phyloP scores from a whole-genome alignment of 179 eudicot species.

The Spinacia oleracea region DNA sequence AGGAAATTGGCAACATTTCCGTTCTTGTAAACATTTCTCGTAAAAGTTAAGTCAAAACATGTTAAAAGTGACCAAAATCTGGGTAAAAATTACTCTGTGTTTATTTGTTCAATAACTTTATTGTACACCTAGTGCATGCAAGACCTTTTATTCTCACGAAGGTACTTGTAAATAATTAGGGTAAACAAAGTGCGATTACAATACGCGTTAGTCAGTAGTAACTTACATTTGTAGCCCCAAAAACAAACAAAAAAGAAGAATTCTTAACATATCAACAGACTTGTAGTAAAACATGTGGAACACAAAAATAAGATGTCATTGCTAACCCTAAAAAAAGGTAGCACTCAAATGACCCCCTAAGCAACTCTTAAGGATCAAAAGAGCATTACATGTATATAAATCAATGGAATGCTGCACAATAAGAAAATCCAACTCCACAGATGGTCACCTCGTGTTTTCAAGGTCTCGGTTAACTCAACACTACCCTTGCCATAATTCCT shows the following conservation, averaged over 20 bases:
- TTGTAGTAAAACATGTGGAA: background rate
- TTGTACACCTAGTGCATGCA: too few relatives aligned
- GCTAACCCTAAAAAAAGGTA: background rate
- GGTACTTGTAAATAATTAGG: too few relatives aligned
- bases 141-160: too few relatives aligned
- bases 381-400: background rate
- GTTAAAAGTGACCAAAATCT: too few relatives aligned
- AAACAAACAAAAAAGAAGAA: background rate
- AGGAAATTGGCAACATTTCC: too few relatives aligned
- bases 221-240: background rate
- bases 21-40: too few relatives aligned
- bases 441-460: background rate
- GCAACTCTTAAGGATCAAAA: background rate
- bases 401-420: slow-evolving; percentile 1
- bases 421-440: slow-evolving; percentile 6
- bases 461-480: background rate
- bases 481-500: background rate
- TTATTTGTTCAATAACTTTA: too few relatives aligned
- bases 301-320: background rate
- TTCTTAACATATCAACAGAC: too few relatives aligned
- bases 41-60: too few relatives aligned
- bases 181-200: background rate
- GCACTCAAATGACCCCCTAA: background rate
- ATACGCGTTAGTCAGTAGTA: background rate
- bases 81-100: too few relatives aligned